Conservation (phyloP, 2,329 filamentous ascomycete genomes). For the Exserohilum turcica region DNA sequence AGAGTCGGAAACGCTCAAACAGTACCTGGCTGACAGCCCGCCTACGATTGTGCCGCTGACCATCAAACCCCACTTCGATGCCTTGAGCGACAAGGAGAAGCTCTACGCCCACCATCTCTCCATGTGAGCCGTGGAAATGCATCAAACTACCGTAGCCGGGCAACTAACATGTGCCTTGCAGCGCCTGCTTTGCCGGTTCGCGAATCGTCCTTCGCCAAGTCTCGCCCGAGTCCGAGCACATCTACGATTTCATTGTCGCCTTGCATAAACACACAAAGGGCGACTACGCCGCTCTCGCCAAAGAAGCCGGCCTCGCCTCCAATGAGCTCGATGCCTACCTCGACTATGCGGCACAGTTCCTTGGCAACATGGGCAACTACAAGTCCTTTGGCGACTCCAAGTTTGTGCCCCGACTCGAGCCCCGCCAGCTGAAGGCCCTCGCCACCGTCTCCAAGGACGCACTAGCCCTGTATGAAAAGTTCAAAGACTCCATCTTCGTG, state of each 20-base stretch:
- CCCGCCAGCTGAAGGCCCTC: conserved; percentile 52
- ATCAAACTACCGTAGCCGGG: not conserved
- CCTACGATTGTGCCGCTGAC: conserved; percentile 85
- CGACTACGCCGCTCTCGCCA: conserved; percentile 54
- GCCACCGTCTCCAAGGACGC: conserved; percentile 49
- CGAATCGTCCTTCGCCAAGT: conserved; percentile 60
- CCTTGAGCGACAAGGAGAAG: conserved; percentile 75
- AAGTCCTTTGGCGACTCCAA: conserved; percentile 58
- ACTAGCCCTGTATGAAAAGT: conserved; percentile 49
- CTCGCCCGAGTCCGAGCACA: conserved; percentile 57
- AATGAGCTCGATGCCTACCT: conserved; percentile 47
- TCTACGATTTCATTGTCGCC: conserved; percentile 61
- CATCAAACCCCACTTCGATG: conserved; percentile 91
- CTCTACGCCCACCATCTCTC: conserved; percentile 78
- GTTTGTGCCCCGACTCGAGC: conserved; percentile 56
- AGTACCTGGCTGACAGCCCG: conserved; percentile 90
- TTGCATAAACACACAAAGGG: conserved; percentile 56
- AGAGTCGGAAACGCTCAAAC: conserved; percentile 56
- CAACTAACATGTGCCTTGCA: conserved; percentile 18
- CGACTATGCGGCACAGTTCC: conserved; percentile 52
- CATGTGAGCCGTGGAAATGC: conserved; percentile 29
- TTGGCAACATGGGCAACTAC: conserved; percentile 62
- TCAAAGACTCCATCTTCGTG: conserved; percentile 55
- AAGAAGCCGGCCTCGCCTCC: conserved; percentile 49
- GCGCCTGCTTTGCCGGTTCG: conserved; percentile 56